Conservation (phyloP, 176 grass and related monocot genomes). For the Alopecurus myosuroides region DNA sequence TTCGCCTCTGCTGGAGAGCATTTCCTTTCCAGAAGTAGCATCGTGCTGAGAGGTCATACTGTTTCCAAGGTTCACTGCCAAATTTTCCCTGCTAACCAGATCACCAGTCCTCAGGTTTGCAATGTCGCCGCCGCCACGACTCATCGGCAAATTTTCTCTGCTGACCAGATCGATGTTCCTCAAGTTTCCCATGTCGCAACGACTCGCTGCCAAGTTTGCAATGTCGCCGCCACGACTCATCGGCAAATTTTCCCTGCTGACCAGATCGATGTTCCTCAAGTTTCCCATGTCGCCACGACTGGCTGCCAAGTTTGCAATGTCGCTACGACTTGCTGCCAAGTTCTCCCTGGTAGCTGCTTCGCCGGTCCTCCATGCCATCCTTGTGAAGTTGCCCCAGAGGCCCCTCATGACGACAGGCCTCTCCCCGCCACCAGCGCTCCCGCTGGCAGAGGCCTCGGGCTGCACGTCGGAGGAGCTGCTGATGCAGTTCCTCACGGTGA, state of each 20-base stretch:
- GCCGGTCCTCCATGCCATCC: constrained; percentile 37
- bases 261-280: constrained; percentile 15
- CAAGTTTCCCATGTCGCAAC: neutral
- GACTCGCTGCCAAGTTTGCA: neutral
- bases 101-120: constrained; percentile 27
- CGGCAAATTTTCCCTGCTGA: constrained; percentile 2
- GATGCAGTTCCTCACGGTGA: constrained; percentile 74
- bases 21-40: neutral
- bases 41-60: neutral
- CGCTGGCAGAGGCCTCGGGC: constrained; percentile 35
- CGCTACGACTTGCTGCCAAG: neutral
- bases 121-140: constrained; percentile 7
- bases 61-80: neutral
- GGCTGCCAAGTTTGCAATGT: constrained; percentile 8
- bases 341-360: constrained; percentile 28
- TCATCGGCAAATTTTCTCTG: constrained; percentile 5
- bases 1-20: neutral
- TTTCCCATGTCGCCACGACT: constrained; percentile 12
- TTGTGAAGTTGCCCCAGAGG: constrained; percentile 79
- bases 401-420: constrained; percentile 49
- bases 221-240: neutral
- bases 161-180: constrained; percentile 19
- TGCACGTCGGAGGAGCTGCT: neutral
- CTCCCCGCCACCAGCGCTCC: constrained; percentile 55
- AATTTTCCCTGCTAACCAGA: constrained; percentile 7